Conservation (phyloP, 257 asterid genomes). For the Jacaranda mimosifolia region DNA sequence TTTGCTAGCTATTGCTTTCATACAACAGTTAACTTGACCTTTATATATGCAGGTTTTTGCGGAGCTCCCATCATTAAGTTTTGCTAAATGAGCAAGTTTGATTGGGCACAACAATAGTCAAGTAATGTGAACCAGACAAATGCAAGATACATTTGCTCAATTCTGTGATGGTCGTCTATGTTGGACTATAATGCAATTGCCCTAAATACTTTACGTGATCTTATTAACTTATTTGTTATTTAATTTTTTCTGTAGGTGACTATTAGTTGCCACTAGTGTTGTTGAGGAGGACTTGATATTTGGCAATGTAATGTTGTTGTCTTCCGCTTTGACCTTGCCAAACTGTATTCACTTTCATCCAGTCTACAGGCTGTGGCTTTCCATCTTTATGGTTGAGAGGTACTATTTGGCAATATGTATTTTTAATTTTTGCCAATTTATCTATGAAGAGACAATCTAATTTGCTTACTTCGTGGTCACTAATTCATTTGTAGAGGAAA, state of each 20-base stretch:
- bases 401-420: conserved; percentile 42
- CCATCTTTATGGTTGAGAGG: conserved; percentile 99
- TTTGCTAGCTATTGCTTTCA: conserved; percentile 35
- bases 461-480: conserved; percentile 26
- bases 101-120: conserved; percentile 97
- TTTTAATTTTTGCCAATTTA: conserved; percentile 30
- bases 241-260: conserved; percentile 68
- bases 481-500: conserved; percentile 73
- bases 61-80: conserved; percentile 92
- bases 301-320: conserved; percentile 99
- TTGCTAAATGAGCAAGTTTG: conserved; percentile 91
- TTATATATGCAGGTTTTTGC: conserved; percentile 71
- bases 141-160: conserved; percentile 95
- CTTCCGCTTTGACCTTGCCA: conserved; percentile 98
- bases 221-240: conserved; percentile 32
- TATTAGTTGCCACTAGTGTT: conserved; percentile 98
- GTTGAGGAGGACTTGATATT: conserved; percentile 99
- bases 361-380: conserved; percentile 99
- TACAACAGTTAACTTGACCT: conserved; percentile 19
- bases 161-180: conserved; percentile 99
- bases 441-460: conserved; percentile 21
- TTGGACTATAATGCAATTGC: conserved; percentile 30
- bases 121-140: conserved; percentile 94
- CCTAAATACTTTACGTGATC: conserved; percentile 29
- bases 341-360: conserved; percentile 97